A percentile compares a stretch with the other conserved stretches of the same genome.
phyloP scores from a whole-genome alignment of 495 filamentous ascomycete genomes.

The Oidiodendron maius region DNA sequence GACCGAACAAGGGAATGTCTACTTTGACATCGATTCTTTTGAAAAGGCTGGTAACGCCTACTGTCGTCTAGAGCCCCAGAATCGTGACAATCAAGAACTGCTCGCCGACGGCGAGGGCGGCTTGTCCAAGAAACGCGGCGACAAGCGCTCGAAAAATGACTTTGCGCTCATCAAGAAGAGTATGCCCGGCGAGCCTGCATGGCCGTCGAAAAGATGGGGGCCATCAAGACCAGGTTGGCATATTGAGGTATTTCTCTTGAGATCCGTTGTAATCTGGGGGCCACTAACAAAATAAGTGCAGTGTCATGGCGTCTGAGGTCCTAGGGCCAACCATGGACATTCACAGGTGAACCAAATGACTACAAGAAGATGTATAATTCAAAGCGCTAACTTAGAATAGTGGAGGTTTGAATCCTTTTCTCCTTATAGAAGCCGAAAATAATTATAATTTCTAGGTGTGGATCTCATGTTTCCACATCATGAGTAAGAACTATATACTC shows the following conservation, averaged over 20 bases:
- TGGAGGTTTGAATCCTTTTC: too few species aligned
- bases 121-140: slow-evolving; percentile 58
- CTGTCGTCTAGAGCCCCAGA: slow-evolving; percentile 82
- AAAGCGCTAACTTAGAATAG: too few species aligned
- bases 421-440: too few species aligned
- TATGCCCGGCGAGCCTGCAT: slow-evolving; percentile 87
- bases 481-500: too few species aligned
- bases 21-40: slow-evolving; percentile 88
- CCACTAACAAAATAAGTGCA: slow-evolving; percentile 46
- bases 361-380: too few species aligned
- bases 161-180: slow-evolving; percentile 95
- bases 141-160: slow-evolving; percentile 68
- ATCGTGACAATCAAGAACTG: slow-evolving; percentile 71
- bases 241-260: slow-evolving; percentile 68
- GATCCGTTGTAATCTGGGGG: background rate
- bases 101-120: slow-evolving; percentile 89
- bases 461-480: slow-evolving; percentile 95
- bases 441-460: slow-evolving; percentile 87
- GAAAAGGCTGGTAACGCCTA: slow-evolving; percentile 80
- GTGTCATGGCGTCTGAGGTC: slow-evolving; percentile 86
- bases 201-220: slow-evolving; percentile 76
- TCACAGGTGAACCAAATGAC: slow-evolving; percentile 46
- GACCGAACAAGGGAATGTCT: slow-evolving; percentile 78
- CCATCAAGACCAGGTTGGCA: slow-evolving; percentile 90
- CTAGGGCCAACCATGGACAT: slow-evolving; percentile 83